phyloP scores from a whole-genome alignment of 73 alveolate species.

The Stentor coeruleus region DNA sequence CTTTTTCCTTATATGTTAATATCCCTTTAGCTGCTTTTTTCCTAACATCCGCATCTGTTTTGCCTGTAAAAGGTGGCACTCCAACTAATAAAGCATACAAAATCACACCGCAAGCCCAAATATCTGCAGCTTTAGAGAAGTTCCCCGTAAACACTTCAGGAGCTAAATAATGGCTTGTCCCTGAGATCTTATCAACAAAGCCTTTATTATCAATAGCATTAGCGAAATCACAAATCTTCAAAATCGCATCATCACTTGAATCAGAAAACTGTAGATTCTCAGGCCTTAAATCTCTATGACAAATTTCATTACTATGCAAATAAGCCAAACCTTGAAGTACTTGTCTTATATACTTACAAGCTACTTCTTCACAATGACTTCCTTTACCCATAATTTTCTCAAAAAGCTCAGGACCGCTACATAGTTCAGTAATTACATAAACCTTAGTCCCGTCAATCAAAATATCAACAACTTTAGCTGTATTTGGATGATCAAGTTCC shows the following conservation, averaged over 20 bases:
- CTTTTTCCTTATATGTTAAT: not conserved
- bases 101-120: conserved; percentile 61
- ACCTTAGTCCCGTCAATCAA: conserved; percentile 33
- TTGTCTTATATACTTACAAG: conserved; percentile 42
- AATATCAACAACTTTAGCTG: conserved; percentile 39
- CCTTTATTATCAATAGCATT: conserved; percentile 75
- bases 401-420: conserved; percentile 49
- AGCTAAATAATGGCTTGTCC: conserved; percentile 34
- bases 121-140: not conserved
- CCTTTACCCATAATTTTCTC: conserved; percentile 41
- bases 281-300: conserved; percentile 86
- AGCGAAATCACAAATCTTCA: conserved; percentile 90
- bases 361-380: conserved; percentile 31
- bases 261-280: conserved; percentile 59
- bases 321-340: conserved; percentile 83
- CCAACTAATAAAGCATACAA: conserved; percentile 4
- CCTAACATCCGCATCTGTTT: conserved; percentile 19
- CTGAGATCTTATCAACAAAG: conserved; percentile 24
- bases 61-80: conserved; percentile 21
- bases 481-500: conserved; percentile 53
- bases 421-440: conserved; percentile 44
- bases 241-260: conserved; percentile 64
- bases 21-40: conserved; percentile 1
- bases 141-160: conserved; percentile 42
- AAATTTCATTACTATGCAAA: conserved; percentile 88